Base-by-base conservation (phyloP, 1,139 yeast genomes). In the Debaryomyces nepalensis region DNA sequence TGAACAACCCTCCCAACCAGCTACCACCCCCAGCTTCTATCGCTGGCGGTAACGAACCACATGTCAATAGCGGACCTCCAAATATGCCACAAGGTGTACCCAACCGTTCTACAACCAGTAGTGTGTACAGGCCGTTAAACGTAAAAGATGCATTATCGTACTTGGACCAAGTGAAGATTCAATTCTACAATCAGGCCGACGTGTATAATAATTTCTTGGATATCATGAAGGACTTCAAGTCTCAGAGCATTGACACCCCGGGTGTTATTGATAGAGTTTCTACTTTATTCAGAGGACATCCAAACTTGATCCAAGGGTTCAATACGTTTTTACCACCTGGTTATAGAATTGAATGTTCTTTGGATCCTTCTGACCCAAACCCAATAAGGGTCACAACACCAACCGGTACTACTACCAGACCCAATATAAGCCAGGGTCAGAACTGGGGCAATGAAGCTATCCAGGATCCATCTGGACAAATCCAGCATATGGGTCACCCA, bases 281-380 rank as follows among this genome's bases (percentile, higher is more conserved):
- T 0, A 80, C 87, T 1, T 70, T 93, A 45, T 93, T 93, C 63
- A 79, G 90, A 48, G 99, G 98, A 4, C 97, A 90, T 63, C 97
- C 97, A 2, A 81, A 82, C 54, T 74, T 93, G 57, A 91, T 93
- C 50, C 98, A 93, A 66, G 99, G 99, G 0, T 95, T 93, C 67
- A 93, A 93, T 67, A 93, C 99, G 1, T 93, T 93, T 60, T 75
- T 93, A 50, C 99, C 99, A 1, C 97, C 96, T 10, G 99, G 99
- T 1, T 93, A 90, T 65, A 77, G 95, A 51, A 91, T 93, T 52
- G 97, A 89, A 61, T 93, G 98, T 64, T 86, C 97, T 1, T 64
- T 79, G 47, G 95, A 89, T 58, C 95, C 97, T 3, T 75, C 87
- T 27, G 98, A 91, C 62, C 95, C 96, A 8, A 85, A 87, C 52